Evolutionary conservation across 768 basidiomycete genomes (phyloP).

Genomic region (Russula brevipes): DNA sequence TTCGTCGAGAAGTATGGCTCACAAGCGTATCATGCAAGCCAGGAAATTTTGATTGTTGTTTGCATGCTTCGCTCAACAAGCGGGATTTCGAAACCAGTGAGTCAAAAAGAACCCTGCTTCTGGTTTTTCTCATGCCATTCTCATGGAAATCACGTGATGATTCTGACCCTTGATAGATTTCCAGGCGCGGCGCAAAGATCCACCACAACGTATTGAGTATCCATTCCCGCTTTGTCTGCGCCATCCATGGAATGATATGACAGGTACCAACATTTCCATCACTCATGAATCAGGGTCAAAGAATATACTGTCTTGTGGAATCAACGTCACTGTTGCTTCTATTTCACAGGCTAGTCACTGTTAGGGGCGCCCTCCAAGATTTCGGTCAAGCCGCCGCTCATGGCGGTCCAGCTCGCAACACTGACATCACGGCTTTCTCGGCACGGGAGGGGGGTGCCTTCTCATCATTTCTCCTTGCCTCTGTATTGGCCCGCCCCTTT

Average conservation of each 20-base stretch:
- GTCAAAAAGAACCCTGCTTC: no score
- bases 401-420: slow-evolving; percentile 4
- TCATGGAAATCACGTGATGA: slow-evolving; percentile 14
- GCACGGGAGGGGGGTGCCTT: neutral
- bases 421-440: slow-evolving; percentile 4
- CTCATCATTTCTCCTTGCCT: neutral
- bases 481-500: neutral
- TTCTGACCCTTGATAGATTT: neutral
- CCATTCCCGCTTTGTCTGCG: slow-evolving; percentile 14
- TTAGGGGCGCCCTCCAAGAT: neutral
- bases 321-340: neutral
- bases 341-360: slow-evolving; percentile 2
- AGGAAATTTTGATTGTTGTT: neutral
- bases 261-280: slow-evolving; percentile 14
- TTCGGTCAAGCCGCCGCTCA: neutral
- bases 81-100: neutral
- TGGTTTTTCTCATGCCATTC: no score
- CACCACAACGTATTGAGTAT: neutral
- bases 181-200: neutral
- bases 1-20: neutral
- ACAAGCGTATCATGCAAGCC: neutral
- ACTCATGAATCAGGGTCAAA: slow-evolving; percentile 10
- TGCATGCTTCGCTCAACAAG: neutral
- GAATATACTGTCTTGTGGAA: neutral
- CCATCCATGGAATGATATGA: slow-evolving; percentile 7